Evolutionary conservation across 2,329 filamentous ascomycete species (phyloP), one percentile per base, ranked within the genome.

Genomic region (Cladophialophora exuberans): DNA sequence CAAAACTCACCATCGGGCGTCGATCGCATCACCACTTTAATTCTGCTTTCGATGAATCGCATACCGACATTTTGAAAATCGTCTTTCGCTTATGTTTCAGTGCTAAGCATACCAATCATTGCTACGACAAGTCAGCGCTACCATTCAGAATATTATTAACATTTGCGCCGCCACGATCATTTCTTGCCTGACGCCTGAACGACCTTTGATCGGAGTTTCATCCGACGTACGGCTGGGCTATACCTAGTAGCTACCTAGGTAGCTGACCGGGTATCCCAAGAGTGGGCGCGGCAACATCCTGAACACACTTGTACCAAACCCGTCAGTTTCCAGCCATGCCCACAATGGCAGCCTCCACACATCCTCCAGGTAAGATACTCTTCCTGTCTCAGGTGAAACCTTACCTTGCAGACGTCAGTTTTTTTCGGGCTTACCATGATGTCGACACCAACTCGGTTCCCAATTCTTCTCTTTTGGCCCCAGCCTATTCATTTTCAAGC

Each of bases 271-370:
- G 39, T 39, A 39, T 30, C 36, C 52, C 43, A 6, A 45, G 31
- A 17, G 43, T 42, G 33, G 30, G 33, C 33, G 49, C 43, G 47
- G 47, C 43, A 49, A 18, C 25, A 41, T 20, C 42, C 33, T 22
- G 22, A 31, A 25, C 23, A 25, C 49, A 38, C 28, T 31, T 15
- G 39, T 23, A 38, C 48, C 52, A 52, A 59, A 47, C 52, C 46
- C n/a, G n/a, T n/a, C n/a, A n/a, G n/a, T 54, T 55, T 46, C 42
- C 57, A 45, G 50, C 57, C 38, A 52, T 57, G 50, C 43, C 35
- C 20, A 23, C 49, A 4, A 36, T 45, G 44, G 44, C 50, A 7
- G 11, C 39, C 35, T 31, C 45, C 23, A 42, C 47, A 38, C 54
- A 43, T 48, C 38, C 57, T 13, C 25, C 54, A 39, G 54, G 57